These are phyloP conservation scores for Aspergillus sp. DNA, from an alignment of 2,329 filamentous ascomycete genomes.

Conservation along the genomic window DNA sequence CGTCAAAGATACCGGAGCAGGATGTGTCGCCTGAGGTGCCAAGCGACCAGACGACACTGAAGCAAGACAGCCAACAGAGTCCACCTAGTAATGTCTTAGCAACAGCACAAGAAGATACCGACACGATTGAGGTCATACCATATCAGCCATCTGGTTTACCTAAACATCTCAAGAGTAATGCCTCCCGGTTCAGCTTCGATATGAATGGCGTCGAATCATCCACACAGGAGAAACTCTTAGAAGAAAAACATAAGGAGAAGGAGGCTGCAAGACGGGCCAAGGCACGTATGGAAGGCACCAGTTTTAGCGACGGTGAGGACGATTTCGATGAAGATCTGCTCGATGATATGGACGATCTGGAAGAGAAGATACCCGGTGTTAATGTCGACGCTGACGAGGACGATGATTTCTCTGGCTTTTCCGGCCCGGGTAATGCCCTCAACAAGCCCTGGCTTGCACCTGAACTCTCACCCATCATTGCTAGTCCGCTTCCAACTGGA, in stretches of 20 bases:
- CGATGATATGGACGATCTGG: conserved; percentile 47
- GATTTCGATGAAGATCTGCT: conserved; percentile 49
- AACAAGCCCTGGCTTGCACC: conserved; percentile 39
- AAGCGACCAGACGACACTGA: conserved; percentile 12
- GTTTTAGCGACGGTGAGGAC: conserved; percentile 47
- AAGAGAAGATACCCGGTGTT: conserved; percentile 52
- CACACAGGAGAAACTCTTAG: conserved; percentile 62
- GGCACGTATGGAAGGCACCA: conserved; percentile 31
- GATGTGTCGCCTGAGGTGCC: conserved; percentile 14
- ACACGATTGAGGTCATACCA: conserved; percentile 34
- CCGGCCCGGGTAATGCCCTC: conserved; percentile 26
- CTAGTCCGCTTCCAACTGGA: conserved; percentile 35
- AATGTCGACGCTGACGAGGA: conserved; percentile 50
- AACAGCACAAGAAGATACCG: conserved; percentile 25
- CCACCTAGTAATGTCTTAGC: conserved; percentile 6
- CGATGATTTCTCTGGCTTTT: conserved; percentile 36
- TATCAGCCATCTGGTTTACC: conserved; percentile 41
- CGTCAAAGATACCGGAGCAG: conserved; percentile 35
- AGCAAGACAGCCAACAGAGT: conserved; percentile 10
- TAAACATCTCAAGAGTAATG: conserved; percentile 56
- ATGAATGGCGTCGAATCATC: conserved; percentile 60
- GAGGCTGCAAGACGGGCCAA: conserved; percentile 46
- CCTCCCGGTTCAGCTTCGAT: conserved; percentile 67
- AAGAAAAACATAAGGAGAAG: conserved; percentile 63
- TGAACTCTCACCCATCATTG: conserved; percentile 39